Conservation (phyloP, 352 stramenopile genomes). For the Phytophthora pinifolia region DNA sequence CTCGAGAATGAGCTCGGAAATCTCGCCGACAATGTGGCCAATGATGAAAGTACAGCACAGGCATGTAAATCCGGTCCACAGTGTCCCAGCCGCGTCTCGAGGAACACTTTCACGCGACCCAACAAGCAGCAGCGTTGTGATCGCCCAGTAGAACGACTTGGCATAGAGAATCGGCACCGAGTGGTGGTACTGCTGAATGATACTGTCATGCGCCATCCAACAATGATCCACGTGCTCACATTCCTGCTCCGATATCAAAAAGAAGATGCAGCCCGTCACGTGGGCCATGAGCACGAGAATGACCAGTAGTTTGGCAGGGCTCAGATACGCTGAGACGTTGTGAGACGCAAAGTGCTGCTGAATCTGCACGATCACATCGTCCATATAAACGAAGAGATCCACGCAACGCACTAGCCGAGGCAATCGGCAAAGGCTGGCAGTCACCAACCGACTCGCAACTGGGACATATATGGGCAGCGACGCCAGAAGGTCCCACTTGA, state of each 20-base stretch:
- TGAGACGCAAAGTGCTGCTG: constrained; percentile 66
- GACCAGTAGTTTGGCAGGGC: constrained; percentile 65
- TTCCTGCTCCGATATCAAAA: constrained; percentile 67
- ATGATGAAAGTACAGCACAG: constrained; percentile 74
- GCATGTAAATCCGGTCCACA: constrained; percentile 63
- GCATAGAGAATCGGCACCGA: constrained; percentile 54
- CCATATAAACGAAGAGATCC: constrained; percentile 54
- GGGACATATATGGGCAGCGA: constrained; percentile 56
- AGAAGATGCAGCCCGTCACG: constrained; percentile 67
- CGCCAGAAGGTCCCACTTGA: constrained; percentile 57
- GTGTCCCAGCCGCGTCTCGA: constrained; percentile 37
- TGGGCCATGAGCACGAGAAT: constrained; percentile 61
- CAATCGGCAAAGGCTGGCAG: constrained; percentile 50
- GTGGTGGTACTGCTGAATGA: constrained; percentile 70
- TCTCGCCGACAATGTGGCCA: constrained; percentile 72
- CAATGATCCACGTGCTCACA: constrained; percentile 42
- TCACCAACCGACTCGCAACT: constrained; percentile 11
- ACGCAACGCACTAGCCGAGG: constrained; percentile 57
- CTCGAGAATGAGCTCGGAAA: constrained; percentile 79
- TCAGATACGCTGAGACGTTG: constrained; percentile 72
- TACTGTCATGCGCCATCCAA: constrained; percentile 63
- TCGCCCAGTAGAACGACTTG: constrained; percentile 72
- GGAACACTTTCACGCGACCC: constrained; percentile 64
- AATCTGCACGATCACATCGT: constrained; percentile 67
- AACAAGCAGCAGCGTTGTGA: constrained; percentile 65